Conservation (phyloP, 2,329 filamentous ascomycete species). For the Nothopassalora personata region DNA sequence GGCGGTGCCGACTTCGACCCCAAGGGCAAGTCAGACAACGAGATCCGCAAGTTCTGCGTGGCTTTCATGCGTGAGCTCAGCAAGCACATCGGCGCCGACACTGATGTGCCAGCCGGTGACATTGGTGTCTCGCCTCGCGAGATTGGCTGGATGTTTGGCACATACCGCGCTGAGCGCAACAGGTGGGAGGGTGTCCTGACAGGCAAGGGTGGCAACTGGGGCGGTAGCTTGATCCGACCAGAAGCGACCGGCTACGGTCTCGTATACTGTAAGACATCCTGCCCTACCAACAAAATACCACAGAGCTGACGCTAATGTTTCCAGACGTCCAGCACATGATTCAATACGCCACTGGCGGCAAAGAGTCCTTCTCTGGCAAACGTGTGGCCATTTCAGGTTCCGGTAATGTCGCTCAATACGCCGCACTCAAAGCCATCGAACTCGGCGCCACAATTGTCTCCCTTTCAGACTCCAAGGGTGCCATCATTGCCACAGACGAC, state of each 20-base stretch:
- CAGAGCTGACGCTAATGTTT: constrained; percentile 8
- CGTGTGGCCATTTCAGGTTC: constrained; percentile 92
- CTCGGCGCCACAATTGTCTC: constrained; percentile 89
- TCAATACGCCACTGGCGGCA: constrained; percentile 69
- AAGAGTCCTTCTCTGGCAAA: constrained; percentile 83
- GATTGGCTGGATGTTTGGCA: constrained; percentile 90
- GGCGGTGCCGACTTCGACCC: constrained; percentile 98
- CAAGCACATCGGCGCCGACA: constrained; percentile 94
- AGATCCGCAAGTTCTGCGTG: constrained; percentile 96
- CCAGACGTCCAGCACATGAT: constrained; percentile 89
- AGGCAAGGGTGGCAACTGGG: constrained; percentile 90
- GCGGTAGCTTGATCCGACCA: constrained; percentile 86
- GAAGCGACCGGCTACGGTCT: constrained; percentile 96
- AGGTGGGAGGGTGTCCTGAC: constrained; percentile 94
- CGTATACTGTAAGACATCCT: constrained; percentile 61
- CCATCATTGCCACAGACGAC: constrained; percentile 68
- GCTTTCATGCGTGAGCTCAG: constrained; percentile 93
- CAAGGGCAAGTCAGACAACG: constrained; percentile 95
- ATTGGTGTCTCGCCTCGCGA: constrained; percentile 91
- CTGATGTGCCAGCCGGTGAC: constrained; percentile 93
- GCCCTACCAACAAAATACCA: not conserved
- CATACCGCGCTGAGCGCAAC: constrained; percentile 84
- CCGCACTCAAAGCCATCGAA: constrained; percentile 92
- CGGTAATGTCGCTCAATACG: constrained; percentile 97
- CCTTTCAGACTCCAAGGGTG: constrained; percentile 85